Evolutionary conservation across 1,139 yeast species (phyloP), one percentile per base, ranked within the genome.

Genomic region (Debaryomyces psychrophilus): DNA sequence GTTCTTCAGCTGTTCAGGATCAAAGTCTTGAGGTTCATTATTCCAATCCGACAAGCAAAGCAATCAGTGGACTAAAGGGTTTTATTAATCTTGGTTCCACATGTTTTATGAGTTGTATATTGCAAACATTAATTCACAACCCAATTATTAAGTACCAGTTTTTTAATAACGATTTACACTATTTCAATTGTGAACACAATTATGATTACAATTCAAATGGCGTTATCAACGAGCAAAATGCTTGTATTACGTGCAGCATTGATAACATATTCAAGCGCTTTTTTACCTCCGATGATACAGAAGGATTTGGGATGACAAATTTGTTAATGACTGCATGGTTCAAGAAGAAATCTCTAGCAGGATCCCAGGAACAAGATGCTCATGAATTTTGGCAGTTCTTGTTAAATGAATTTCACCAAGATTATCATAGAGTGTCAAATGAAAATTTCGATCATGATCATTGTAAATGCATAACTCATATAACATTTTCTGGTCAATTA

Each of bases 401-500:
- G 26, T 73, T 92, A 39, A 88, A 92, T 62, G 96, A 90, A 64
- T 69, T 93, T 46, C 99, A 93, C 65, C 73, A 71, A 51, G 88
- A 76, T 53, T 56, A 63, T 58, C 65, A 66, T 55, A 64, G 68
- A 45, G 58, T 70, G 8, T 48, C 58, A 43, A 41, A 44, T 5
- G 44, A 51, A 31, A 31, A 42, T 5, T 34, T 37, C 25, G 45
- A 50, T 22, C 42, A 57, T 11, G 60, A 56, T 17, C 51, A 57
- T 18, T 92, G 99, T 65, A 68, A 77, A 15, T 93, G 99, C 66
- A 77, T 90, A 11, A 81, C 90, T 4, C 98, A 93, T 96, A 77
- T 98, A 97, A 83, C 92, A 78, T 82, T 89, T 87, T 75, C 92
- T 97, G 65, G 96, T 87, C 90, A 93, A 90, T 81, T 92, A 95